phyloP scores from a whole-genome alignment of 495 filamentous ascomycete species.

The Neurospora sp. region DNA sequence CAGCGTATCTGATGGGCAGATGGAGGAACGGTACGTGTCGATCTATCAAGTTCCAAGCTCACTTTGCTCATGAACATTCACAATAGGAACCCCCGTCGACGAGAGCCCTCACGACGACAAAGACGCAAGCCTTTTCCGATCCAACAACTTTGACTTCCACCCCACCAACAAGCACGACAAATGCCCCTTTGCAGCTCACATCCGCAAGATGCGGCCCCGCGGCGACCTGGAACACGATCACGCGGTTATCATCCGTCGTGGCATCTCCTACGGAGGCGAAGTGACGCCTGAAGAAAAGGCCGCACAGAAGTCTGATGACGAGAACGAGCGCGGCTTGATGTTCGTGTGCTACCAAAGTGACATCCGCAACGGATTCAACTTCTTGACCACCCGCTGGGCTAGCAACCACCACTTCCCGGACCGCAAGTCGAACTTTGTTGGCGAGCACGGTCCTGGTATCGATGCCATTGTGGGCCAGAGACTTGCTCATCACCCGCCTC shows the following conservation, averaged over 20 bases:
- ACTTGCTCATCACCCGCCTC: not conserved
- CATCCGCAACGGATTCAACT: not conserved
- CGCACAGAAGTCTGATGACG: not conserved
- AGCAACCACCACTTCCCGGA: not conserved
- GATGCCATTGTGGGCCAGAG: not conserved
- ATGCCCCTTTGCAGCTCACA: not conserved
- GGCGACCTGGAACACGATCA: not conserved
- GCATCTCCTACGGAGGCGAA: slow-evolving; percentile 1
- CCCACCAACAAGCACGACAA: not conserved
- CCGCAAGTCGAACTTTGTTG: not conserved
- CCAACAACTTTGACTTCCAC: not conserved
- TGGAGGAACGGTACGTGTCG: not conserved
- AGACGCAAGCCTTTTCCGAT: not conserved
- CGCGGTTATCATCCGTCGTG: not conserved
- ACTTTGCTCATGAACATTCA: not conserved
- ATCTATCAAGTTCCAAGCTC: not conserved
- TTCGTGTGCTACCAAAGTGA: slow-evolving; percentile 3
- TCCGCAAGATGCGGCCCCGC: slow-evolving; percentile 2
- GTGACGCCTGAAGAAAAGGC: not conserved
- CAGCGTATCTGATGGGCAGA: slow-evolving; percentile 1
- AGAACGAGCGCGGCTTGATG: not conserved
- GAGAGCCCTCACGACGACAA: not conserved
- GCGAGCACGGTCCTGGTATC: not conserved
- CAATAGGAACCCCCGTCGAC: not conserved
- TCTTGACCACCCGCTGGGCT: not conserved